Evolutionary conservation across 345 rosid genomes (phyloP).

Genomic region (Pugionium dolabratum): DNA sequence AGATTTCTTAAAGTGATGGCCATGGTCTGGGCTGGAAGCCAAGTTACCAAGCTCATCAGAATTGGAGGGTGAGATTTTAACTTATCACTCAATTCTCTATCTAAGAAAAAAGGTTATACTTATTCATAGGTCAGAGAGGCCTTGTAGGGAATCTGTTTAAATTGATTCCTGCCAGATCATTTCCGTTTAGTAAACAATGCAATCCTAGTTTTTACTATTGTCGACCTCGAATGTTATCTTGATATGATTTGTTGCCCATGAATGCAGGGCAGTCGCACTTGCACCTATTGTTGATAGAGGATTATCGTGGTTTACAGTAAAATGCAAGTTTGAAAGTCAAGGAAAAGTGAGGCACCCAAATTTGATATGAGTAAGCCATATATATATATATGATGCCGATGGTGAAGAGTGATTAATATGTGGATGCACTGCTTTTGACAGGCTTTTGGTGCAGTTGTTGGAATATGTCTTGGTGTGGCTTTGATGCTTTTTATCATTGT

Average conservation of each 20-base stretch:
- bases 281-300: conserved; percentile 86
- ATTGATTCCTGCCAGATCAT: neutral
- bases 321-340: conserved; percentile 66
- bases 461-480: conserved; percentile 80
- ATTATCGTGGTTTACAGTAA: conserved; percentile 74
- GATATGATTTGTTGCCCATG: neutral
- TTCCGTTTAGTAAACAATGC: neutral
- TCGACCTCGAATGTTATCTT: neutral
- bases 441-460: conserved; percentile 70
- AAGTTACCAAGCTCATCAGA: conserved; percentile 81
- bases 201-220: neutral
- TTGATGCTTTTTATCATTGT: conserved; percentile 57
- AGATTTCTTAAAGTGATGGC: conserved; percentile 92
- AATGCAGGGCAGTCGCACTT: conserved; percentile 84
- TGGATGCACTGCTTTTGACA: conserved; percentile 37
- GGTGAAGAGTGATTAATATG: conserved; percentile 1
- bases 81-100: neutral
- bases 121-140: conserved; percentile 12
- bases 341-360: conserved; percentile 57
- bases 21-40: conserved; percentile 99
- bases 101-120: neutral
- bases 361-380: conserved; percentile 4
- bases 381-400: neutral
- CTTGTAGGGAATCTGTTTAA: conserved; percentile 5
- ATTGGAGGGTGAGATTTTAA: conserved; percentile 73